These are phyloP conservation scores for Penicillium salamii DNA, from an alignment of 495 filamentous ascomycete genomes.

Conservation along the genomic window DNA sequence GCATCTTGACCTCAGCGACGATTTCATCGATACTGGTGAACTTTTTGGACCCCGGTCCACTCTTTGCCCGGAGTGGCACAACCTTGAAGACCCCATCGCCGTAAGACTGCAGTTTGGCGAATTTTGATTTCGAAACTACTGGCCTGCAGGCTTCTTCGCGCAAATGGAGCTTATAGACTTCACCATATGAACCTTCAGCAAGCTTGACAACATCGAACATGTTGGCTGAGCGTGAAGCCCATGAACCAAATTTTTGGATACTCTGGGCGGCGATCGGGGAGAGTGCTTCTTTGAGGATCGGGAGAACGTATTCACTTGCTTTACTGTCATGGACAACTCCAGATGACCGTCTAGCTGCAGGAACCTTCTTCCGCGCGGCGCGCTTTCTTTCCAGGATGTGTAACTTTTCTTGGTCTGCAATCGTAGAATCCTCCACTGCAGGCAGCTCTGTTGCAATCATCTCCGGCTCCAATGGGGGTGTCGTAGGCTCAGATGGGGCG, in stretches of 20 bases:
- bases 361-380: conserved; percentile 17
- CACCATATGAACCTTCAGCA: conserved; percentile 52
- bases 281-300: conserved; percentile 38
- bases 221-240: conserved; percentile 40
- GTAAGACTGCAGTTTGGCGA: conserved; percentile 37
- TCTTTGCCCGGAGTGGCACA: conserved; percentile 44
- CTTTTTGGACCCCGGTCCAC: conserved; percentile 44
- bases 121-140: conserved; percentile 40
- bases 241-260: conserved; percentile 42
- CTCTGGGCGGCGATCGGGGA: conserved; percentile 36
- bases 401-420: not conserved
- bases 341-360: conserved; percentile 27
- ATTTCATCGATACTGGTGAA: conserved; percentile 54
- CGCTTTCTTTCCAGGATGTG: conserved; percentile 6
- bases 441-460: conserved; percentile 1
- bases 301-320: conserved; percentile 36
- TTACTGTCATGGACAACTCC: conserved; percentile 38
- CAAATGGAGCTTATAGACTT: conserved; percentile 47
- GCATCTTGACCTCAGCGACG: conserved; percentile 66
- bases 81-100: conserved; percentile 51
- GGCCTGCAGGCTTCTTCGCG: conserved; percentile 35
- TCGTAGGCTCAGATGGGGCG: not conserved
- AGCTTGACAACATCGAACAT: conserved; percentile 47
- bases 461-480: not conserved
- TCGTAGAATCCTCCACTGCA: not conserved